phyloP scores from a whole-genome alignment of 208 protist species.

The Endotrypanum monterogeii region DNA sequence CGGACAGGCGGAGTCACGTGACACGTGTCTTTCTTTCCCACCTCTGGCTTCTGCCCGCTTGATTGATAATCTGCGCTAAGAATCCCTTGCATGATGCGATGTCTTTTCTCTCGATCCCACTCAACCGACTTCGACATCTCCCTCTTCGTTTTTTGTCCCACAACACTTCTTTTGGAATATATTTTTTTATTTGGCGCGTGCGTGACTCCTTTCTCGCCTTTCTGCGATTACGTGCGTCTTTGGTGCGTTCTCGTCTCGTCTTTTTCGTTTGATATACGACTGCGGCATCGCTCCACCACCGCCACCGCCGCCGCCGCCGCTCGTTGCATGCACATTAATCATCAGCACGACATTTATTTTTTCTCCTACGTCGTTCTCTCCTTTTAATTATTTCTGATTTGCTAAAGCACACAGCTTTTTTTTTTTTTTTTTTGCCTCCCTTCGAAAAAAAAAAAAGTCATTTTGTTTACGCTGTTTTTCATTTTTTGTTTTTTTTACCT shows the following conservation, averaged over 20 bases:
- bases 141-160: neutral
- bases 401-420: neutral
- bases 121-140: neutral
- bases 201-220: neutral
- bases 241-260: neutral
- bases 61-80: no score
- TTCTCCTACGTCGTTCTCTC: constrained; percentile 17
- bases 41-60: neutral
- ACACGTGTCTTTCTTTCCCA: no score
- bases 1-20: neutral
- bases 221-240: neutral
- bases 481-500: neutral
- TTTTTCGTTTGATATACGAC: neutral
- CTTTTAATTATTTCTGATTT: constrained; percentile 32
- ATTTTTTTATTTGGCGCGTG: neutral
- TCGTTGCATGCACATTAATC: neutral
- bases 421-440: neutral
- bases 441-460: neutral
- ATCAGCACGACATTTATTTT: constrained; percentile 18
- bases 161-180: neutral
- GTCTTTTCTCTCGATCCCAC: neutral
- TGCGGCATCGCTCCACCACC: neutral
- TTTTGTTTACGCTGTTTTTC: neutral
- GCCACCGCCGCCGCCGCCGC: neutral
- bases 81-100: neutral